phyloP scores from a whole-genome alignment of 345 rosid species.

The thale cress (Arabidopsis thaliana) region DNA sequence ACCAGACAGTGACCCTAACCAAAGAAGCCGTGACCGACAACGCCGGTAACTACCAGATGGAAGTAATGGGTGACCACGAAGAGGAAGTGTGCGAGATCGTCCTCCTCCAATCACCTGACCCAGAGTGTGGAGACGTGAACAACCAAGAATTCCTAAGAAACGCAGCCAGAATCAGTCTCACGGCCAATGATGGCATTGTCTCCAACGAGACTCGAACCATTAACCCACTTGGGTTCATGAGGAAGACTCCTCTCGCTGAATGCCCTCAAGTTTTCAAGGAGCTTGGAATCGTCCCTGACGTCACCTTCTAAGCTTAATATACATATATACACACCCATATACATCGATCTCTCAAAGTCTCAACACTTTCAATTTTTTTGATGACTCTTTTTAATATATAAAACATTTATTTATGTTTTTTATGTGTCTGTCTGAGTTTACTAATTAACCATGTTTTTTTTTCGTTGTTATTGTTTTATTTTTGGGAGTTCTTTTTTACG shows the following conservation, averaged over 20 bases:
- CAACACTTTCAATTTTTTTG: conserved; percentile 16
- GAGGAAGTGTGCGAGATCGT: conserved; percentile 68
- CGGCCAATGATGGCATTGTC: conserved; percentile 57
- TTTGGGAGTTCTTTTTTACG: conserved; percentile 16
- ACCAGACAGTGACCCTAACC: conserved; percentile 43
- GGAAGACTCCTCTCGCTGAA: conserved; percentile 49
- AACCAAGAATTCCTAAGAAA: conserved; percentile 44
- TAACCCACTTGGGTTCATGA: conserved; percentile 72
- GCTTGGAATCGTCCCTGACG: conserved; percentile 54
- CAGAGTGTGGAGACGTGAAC: conserved; percentile 57
- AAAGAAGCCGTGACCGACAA: conserved; percentile 53
- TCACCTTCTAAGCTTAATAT: conserved; percentile 34
- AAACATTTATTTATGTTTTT: background rate
- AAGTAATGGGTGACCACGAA: conserved; percentile 64
- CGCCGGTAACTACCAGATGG: conserved; percentile 55
- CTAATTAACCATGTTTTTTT: conserved; percentile 2
- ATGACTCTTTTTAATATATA: background rate
- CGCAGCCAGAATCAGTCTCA: conserved; percentile 57
- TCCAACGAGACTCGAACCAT: conserved; percentile 49
- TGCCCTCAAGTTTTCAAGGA: conserved; percentile 59
- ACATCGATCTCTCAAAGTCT: background rate
- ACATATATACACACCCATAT: background rate
- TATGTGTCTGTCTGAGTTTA: conserved; percentile 23
- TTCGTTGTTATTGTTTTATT: background rate
- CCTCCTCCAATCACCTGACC: conserved; percentile 52